Conservation (phyloP, 2,329 filamentous ascomycete species). For the Claviceps citrina region DNA sequence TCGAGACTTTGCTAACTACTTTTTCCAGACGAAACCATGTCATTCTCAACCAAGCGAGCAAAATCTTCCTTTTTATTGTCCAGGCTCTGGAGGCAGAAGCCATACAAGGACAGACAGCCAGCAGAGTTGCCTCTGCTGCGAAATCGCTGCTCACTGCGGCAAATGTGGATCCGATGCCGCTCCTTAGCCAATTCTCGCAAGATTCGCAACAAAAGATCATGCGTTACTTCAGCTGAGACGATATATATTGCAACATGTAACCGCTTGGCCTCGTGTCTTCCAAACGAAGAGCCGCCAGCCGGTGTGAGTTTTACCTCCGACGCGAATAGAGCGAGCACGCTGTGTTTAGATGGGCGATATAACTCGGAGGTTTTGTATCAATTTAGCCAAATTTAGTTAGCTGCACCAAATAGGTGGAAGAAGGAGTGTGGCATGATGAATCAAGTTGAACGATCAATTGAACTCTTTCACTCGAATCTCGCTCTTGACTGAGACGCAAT, state of each 20-base stretch:
- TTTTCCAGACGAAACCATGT: conserved; percentile 62
- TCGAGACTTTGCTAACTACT: conserved; percentile 13
- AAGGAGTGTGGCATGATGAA: not conserved
- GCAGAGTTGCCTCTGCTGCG: conserved; percentile 58
- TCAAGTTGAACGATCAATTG: not conserved
- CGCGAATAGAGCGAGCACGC: not conserved
- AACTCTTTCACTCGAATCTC: too few species aligned
- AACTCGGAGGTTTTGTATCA: not conserved
- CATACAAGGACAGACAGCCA: conserved; percentile 68
- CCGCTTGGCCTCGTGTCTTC: not conserved
- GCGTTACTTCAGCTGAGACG: conserved; percentile 53
- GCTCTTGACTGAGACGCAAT: too few species aligned
- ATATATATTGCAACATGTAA: not conserved
- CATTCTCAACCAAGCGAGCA: conserved; percentile 60
- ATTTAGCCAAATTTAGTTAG: not conserved
- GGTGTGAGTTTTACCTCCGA: not conserved
- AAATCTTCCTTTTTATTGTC: conserved; percentile 71
- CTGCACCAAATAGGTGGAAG: not conserved
- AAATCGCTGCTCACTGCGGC: conserved; percentile 63
- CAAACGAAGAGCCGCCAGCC: not conserved
- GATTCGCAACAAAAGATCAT: conserved; percentile 71
- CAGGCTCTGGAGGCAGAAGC: conserved; percentile 85
- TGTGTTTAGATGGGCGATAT: not conserved
- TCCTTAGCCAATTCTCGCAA: conserved; percentile 59
- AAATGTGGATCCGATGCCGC: conserved; percentile 57